These are phyloP conservation scores for Sedum album DNA, from an alignment of 164 flowering plant genomes.

Conservation along the genomic window DNA sequence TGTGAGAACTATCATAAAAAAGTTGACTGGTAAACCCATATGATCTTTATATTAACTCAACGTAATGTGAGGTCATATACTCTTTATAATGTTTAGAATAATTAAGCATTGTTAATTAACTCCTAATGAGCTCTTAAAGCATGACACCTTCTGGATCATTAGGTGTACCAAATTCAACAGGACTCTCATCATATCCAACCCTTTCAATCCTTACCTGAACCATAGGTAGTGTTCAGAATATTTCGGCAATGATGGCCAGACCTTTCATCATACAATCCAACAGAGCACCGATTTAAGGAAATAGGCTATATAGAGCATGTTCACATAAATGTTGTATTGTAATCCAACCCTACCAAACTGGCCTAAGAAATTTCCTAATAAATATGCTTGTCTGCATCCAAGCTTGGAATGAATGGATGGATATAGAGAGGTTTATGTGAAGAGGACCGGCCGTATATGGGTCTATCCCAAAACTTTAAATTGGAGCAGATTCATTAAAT, in stretches of 20 bases:
- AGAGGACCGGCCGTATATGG: constrained; percentile 6
- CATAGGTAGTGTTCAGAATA: neutral
- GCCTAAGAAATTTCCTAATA: neutral
- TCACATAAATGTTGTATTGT: neutral
- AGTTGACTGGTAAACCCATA: neutral
- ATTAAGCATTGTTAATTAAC: neutral
- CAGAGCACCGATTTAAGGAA: neutral
- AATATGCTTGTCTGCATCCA: neutral
- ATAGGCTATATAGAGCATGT: neutral
- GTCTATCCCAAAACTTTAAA: constrained; percentile 1
- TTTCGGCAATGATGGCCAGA: neutral
- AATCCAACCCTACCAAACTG: neutral
- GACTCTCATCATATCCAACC: neutral
- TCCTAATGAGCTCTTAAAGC: neutral
- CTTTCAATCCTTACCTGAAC: neutral
- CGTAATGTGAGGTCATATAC: too few species aligned
- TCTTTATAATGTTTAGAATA: too few species aligned
- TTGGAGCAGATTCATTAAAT: neutral
- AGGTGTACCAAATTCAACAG: neutral
- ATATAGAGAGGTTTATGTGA: neutral
- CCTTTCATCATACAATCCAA: neutral
- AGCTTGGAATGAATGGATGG: neutral
- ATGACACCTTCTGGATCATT: constrained; percentile 1
- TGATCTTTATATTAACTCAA: neutral
- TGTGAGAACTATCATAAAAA: too few species aligned